Conservation (phyloP, 305 asterid genomes). For the Solanum aculeatissimum region DNA sequence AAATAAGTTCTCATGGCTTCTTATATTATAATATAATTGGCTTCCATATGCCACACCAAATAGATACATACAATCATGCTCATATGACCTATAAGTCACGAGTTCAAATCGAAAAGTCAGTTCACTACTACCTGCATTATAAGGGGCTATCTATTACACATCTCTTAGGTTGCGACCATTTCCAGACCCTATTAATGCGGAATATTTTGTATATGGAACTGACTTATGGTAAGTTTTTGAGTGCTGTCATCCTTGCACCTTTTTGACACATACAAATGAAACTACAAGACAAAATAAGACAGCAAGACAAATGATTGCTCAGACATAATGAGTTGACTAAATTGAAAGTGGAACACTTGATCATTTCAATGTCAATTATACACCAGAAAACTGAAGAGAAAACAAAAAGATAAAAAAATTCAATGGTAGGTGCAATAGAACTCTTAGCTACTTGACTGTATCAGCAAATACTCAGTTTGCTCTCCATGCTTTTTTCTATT, state of each 20-base stretch:
- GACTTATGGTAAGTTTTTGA: background rate
- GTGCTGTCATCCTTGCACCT: background rate
- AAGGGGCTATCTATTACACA: background rate
- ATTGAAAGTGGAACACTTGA: background rate
- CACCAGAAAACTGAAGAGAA: background rate
- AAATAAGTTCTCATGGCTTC: background rate
- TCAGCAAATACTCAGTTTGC: background rate
- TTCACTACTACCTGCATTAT: background rate
- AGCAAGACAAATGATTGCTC: background rate
- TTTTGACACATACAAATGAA: background rate
- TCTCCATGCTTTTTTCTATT: background rate
- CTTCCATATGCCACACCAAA: background rate
- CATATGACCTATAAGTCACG: no score
- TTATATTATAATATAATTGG: no score
- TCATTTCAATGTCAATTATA: background rate
- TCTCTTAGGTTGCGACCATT: background rate
- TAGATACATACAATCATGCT: background rate
- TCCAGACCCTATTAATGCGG: accelerated
- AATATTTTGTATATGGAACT: background rate
- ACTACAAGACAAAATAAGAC: background rate
- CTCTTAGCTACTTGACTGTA: background rate
- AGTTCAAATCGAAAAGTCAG: no score
- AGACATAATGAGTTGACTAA: background rate
- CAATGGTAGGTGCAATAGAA: background rate
- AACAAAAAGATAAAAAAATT: background rate